Percentiles rank a stretch among this genome's conserved stretches.
Conservation (phyloP, 2,329 filamentous ascomycete genomes). For the Penicillium sp. region DNA sequence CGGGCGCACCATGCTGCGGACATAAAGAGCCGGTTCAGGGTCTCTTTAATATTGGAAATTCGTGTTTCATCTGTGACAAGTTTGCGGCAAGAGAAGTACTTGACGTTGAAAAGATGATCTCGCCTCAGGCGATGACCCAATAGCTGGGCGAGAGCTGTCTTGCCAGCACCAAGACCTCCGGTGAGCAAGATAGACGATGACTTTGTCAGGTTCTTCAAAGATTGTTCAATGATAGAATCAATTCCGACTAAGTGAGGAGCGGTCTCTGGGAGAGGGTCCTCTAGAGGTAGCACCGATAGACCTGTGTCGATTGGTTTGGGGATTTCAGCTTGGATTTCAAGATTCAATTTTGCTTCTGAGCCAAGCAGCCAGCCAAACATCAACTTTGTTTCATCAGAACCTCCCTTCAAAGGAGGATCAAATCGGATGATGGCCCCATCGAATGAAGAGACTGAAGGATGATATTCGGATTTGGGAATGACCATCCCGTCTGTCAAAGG, state of each 20-base stretch:
- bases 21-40: constrained; percentile 77
- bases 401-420: constrained; percentile 53
- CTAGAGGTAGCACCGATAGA: constrained; percentile 43
- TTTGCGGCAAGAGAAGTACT: constrained; percentile 82
- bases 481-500: constrained; percentile 87
- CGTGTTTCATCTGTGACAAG: constrained; percentile 87
- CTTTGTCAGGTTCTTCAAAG: constrained; percentile 73
- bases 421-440: constrained; percentile 81
- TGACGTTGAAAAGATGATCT: constrained; percentile 72
- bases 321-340: constrained; percentile 74
- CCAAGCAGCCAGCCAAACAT: constrained; percentile 67
- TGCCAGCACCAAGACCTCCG: constrained; percentile 84
- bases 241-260: constrained; percentile 74
- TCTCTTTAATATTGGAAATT: constrained; percentile 87
- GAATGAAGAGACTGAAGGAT: constrained; percentile 61
- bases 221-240: constrained; percentile 67
- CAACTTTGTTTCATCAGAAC: constrained; percentile 32
- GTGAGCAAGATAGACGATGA: constrained; percentile 86
- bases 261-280: constrained; percentile 54
- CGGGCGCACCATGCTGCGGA: constrained; percentile 86
- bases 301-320: constrained; percentile 56
- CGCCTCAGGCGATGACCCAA: constrained; percentile 69
- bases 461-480: constrained; percentile 58
- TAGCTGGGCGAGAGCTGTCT: constrained; percentile 73
- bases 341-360: constrained; percentile 65